phyloP scores from a whole-genome alignment of 139 green algal species.

The Coelastrella sp. region DNA sequence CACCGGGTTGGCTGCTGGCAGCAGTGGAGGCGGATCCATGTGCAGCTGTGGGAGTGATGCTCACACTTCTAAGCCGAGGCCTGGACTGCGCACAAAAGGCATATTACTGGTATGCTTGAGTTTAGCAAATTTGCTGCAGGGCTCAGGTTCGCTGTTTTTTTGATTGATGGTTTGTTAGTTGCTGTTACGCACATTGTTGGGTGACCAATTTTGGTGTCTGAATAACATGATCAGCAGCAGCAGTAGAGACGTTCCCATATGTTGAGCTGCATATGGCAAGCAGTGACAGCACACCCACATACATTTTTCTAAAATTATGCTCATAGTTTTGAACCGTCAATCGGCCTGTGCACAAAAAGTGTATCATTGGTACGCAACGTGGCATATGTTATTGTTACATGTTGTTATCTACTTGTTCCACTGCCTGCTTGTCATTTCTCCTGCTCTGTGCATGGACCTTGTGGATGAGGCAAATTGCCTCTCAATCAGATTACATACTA shows the following conservation, averaged over 20 bases:
- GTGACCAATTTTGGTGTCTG: too few species aligned
- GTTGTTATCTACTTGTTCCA: too few species aligned
- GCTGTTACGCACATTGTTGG: too few species aligned
- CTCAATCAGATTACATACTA: too few species aligned
- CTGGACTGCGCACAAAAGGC: constrained; percentile 37
- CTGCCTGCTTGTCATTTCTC: too few species aligned
- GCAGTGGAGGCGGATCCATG: constrained; percentile 14
- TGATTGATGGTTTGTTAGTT: not conserved
- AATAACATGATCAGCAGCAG: too few species aligned
- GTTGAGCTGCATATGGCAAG: not conserved
- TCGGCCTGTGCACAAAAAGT: constrained; percentile 24
- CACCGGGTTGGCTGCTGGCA: constrained; percentile 29
- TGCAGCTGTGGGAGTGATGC: not conserved
- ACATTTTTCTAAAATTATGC: too few species aligned
- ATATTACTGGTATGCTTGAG: constrained; percentile 23
- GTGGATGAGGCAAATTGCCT: too few species aligned
- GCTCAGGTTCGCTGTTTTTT: not conserved
- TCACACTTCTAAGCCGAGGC: constrained; percentile 5
- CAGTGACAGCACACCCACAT: not conserved
- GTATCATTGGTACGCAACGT: not conserved
- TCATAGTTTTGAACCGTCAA: not conserved
- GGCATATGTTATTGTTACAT: too few species aligned
- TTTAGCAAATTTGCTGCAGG: too few species aligned
- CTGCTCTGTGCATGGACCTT: too few species aligned
- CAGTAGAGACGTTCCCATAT: too few species aligned